These are phyloP conservation scores for Flaveria bidentis DNA, from an alignment of 129 eudicot species.

Conservation along the genomic window DNA sequence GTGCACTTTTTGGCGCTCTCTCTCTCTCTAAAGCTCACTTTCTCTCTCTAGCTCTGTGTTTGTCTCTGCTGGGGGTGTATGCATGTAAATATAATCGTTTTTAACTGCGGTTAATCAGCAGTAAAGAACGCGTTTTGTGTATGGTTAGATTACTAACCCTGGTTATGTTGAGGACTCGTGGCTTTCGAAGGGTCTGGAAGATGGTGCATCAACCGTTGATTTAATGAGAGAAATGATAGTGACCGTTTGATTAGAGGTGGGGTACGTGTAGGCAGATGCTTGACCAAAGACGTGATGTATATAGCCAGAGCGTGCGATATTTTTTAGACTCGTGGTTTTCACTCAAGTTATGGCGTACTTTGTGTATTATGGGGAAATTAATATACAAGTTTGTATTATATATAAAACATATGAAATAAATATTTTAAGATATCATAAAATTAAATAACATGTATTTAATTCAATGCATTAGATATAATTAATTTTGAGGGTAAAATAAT, in stretches of 20 bases:
- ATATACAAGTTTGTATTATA: too few species aligned
- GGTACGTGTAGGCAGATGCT: constrained; percentile 41
- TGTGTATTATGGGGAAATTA: too few species aligned
- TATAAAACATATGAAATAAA: too few species aligned
- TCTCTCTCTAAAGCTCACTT: constrained; percentile 24
- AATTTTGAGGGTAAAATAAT: too few species aligned
- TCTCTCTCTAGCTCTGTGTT: constrained; percentile 25
- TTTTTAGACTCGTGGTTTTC: too few species aligned
- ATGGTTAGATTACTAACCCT: constrained; percentile 24
- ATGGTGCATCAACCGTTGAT: constrained; percentile 33
- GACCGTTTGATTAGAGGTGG: constrained; percentile 26
- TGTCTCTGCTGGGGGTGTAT: constrained; percentile 18
- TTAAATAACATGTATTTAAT: too few species aligned
- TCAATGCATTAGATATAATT: too few species aligned
- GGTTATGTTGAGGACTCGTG: constrained; percentile 18
- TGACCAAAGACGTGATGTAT: constrained; percentile 34
- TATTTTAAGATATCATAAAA: too few species aligned
- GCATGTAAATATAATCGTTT: constrained; percentile 3
- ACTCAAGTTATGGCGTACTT: too few species aligned
- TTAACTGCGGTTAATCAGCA: constrained; percentile 31
- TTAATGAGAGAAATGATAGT: constrained; percentile 18
- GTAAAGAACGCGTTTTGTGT: constrained; percentile 7
- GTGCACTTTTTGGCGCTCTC: constrained; percentile 10
- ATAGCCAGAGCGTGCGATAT: not conserved
- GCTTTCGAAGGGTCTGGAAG: constrained; percentile 55